Evolutionary conservation across 495 filamentous ascomycete species (phyloP).

Genomic region (Letharia lupina): DNA sequence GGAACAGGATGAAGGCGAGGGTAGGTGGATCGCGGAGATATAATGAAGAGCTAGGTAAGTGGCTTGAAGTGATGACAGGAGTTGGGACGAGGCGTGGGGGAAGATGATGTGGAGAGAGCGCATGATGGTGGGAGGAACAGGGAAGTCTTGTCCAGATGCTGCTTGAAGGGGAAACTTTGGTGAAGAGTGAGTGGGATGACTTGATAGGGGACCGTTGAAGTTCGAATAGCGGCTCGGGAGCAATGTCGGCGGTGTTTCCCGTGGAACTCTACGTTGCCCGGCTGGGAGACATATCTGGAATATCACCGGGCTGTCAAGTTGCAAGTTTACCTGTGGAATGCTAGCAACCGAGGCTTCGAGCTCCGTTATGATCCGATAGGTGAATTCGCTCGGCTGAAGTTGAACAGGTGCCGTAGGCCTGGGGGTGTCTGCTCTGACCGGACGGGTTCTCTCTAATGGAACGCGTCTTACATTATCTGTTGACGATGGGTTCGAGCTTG

Average conservation of each 20-base stretch:
- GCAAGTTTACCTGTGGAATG: not conserved
- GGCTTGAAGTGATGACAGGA: slow-evolving; percentile 20
- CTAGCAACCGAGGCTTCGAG: not conserved
- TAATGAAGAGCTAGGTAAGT: slow-evolving; percentile 18
- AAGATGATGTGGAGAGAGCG: slow-evolving; percentile 18
- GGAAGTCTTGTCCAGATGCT: not conserved
- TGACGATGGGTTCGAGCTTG: not conserved
- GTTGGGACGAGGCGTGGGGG: slow-evolving; percentile 11
- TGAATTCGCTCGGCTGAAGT: slow-evolving; percentile 1
- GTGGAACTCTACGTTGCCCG: not conserved
- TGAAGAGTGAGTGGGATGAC: not conserved
- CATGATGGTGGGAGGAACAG: not conserved
- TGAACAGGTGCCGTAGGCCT: not conserved
- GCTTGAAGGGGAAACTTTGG: not conserved
- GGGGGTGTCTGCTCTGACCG: not conserved
- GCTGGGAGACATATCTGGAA: slow-evolving; percentile 4
- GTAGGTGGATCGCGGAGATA: slow-evolving; percentile 6
- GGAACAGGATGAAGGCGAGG: slow-evolving; percentile 1
- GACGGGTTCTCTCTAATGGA: too few species aligned
- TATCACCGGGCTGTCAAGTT: slow-evolving; percentile 10
- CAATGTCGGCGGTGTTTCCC: not conserved
- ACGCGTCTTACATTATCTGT: not conserved
- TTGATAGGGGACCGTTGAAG: not conserved
- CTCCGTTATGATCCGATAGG: slow-evolving; percentile 9
- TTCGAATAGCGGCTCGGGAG: slow-evolving; percentile 5